Percentiles rank a stretch among this genome's conserved stretches.
phyloP scores from a whole-genome alignment of 768 basidiomycete genomes.

The Tylopilus intermedius region DNA sequence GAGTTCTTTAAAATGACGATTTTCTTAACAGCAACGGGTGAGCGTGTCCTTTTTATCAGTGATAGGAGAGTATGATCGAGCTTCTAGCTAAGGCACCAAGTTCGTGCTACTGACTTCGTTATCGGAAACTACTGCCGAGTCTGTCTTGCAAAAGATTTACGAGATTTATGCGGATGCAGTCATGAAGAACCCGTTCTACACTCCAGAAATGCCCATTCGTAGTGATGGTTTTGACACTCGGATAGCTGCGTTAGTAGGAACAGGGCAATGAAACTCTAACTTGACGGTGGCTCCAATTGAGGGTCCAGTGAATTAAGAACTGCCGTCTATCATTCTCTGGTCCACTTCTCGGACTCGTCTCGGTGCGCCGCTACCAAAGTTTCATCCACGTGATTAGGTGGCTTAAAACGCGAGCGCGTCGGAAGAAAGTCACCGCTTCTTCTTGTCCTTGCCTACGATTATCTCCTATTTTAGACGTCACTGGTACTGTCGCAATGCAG shows the following conservation, averaged over 20 bases:
- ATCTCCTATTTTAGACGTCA: background rate
- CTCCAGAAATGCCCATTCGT: constrained; percentile 98
- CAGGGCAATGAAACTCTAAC: constrained; percentile 20
- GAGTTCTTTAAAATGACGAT: constrained; percentile 95
- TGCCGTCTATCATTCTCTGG: background rate
- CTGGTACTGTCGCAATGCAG: constrained; percentile 19
- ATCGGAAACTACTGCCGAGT: constrained; percentile 62
- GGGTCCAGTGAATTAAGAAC: background rate
- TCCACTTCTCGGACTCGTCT: background rate
- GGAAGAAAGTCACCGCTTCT: background rate
- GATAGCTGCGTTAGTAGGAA: constrained; percentile 57
- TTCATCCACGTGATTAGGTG: constrained; percentile 19
- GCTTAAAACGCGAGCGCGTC: constrained; percentile 18
- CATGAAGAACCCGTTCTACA: constrained; percentile 99
- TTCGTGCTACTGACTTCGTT: constrained; percentile 89
- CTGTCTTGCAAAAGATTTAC: constrained; percentile 79
- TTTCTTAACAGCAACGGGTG: constrained; percentile 86
- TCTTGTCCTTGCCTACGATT: background rate
- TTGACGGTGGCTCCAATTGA: background rate
- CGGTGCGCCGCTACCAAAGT: background rate
- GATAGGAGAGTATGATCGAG: background rate
- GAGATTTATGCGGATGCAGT: constrained; percentile 92
- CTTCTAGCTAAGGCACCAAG: constrained; percentile 68
- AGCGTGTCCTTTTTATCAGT: background rate
- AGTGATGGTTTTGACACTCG: constrained; percentile 81